Conservation (phyloP, 1,284 basidiomycete species). For the Apiotrichum brassicae region DNA sequence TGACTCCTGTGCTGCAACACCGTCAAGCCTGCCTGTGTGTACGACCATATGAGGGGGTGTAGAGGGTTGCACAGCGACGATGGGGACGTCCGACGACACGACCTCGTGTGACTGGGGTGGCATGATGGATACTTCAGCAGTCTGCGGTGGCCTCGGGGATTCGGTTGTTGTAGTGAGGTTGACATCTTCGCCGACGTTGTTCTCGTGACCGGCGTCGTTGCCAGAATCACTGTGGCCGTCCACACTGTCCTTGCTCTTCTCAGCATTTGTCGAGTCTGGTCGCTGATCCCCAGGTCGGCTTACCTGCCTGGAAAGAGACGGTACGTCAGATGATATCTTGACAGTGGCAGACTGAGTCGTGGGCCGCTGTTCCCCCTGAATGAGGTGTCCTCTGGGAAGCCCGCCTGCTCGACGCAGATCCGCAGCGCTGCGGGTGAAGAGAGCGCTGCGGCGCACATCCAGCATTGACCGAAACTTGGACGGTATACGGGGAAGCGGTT, state of each 20-base stretch:
- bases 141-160: neutral
- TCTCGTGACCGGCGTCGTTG: no score
- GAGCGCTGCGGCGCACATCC: neutral
- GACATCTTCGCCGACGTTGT: neutral
- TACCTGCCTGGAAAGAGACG: neutral
- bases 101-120: neutral
- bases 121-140: neutral
- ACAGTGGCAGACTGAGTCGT: neutral
- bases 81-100: neutral
- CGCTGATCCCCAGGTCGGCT: neutral
- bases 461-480: neutral
- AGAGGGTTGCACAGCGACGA: neutral
- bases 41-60: neutral
- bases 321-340: neutral
- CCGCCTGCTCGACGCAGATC: neutral
- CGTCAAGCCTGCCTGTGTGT: neutral
- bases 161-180: neutral
- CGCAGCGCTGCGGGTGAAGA: neutral
- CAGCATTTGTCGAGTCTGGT: neutral
- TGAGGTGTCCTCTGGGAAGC: neutral
- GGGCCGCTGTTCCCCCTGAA: neutral
- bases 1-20: neutral
- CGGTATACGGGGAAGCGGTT: neutral
- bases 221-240: neutral
- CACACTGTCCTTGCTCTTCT: neutral